Base-by-base conservation (phyloP, 2,329 filamentous ascomycete genomes). In the Aspergillus sp. region DNA sequence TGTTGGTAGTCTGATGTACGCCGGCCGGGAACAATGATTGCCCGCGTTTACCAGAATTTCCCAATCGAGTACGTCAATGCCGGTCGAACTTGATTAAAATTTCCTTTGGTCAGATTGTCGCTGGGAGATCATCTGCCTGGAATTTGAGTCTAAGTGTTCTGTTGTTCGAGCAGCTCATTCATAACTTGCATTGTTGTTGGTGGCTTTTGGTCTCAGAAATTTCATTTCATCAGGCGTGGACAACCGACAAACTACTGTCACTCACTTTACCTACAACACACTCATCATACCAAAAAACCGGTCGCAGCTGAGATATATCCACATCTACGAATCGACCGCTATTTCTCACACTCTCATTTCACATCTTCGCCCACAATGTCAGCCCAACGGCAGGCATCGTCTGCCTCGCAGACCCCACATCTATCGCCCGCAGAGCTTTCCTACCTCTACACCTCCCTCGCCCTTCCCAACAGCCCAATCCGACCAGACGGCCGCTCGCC, bases 361-460 rank as follows among this genome's bases (percentile, higher is more conserved):
- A 19, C 4, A 2, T 2, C 19, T 19, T 19, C 19, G 30, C 29
- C 26, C 38, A 28, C 40, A 51, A 86, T 88, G 80, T 75, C 85
- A 33, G 78, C 81, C 51, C 54, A 75, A 58, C 81, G 82, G 59
- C 80, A 82, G 69, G 80, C 82, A 60, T 63, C 63, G 13, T 68
- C 66, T 28, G 65, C 67, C 44, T 65, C 67, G 2, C 67, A 70
- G 51, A 64, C 64, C 40, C 67, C 79, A 36, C 83, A 89, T 57
- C 85, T 97, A 68, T 96, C 90, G 42, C 91, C 93, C 38, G 90
- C 93, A 60, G 93, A 98, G 73, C 87, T 98, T 60, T 90, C 90
- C 57, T 98, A 96, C 73, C 82, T 97, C 40, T 89, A 95, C 76
- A 82, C 81, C 52, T 90, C 91, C 5, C 88, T 98, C 60, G 79